Conservation (phyloP, 1,284 basidiomycete genomes). For the Naganishia sp. region DNA sequence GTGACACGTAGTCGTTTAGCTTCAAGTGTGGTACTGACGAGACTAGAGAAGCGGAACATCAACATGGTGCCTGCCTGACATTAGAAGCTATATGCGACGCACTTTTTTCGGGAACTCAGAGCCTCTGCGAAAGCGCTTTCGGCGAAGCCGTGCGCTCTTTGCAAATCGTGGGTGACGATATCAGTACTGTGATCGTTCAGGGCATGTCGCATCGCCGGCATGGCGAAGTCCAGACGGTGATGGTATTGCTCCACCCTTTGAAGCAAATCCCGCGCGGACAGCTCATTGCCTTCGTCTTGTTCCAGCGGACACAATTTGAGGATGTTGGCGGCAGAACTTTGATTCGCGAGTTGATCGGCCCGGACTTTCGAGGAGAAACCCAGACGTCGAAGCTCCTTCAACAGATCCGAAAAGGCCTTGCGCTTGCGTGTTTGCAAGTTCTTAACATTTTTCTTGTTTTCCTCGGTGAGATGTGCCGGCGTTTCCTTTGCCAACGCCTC, state of each 20-base stretch:
- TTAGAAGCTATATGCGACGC: constrained; percentile 35
- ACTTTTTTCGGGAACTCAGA: constrained; percentile 58
- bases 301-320: constrained; percentile 58
- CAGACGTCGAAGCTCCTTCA: constrained; percentile 81
- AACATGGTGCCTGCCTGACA: neutral
- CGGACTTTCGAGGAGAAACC: constrained; percentile 75
- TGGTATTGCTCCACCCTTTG: constrained; percentile 65
- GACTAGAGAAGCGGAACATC: neutral
- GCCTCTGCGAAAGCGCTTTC: constrained; percentile 75
- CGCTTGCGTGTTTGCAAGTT: constrained; percentile 75
- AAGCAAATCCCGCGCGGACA: constrained; percentile 32
- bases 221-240: constrained; percentile 65
- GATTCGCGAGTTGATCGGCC: constrained; percentile 67
- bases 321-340: constrained; percentile 68
- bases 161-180: constrained; percentile 78
- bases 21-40: constrained; percentile 7
- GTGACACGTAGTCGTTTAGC: constrained; percentile 1
- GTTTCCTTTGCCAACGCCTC: constrained; percentile 64
- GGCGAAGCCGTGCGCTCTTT: constrained; percentile 72
- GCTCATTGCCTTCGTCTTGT: neutral
- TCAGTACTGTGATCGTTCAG: constrained; percentile 76
- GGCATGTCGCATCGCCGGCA: constrained; percentile 69
- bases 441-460: constrained; percentile 73
- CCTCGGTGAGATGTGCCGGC: constrained; percentile 62
- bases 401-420: constrained; percentile 85